Base-by-base conservation (phyloP, 768 basidiomycete genomes). In the Boletales sp. region DNA sequence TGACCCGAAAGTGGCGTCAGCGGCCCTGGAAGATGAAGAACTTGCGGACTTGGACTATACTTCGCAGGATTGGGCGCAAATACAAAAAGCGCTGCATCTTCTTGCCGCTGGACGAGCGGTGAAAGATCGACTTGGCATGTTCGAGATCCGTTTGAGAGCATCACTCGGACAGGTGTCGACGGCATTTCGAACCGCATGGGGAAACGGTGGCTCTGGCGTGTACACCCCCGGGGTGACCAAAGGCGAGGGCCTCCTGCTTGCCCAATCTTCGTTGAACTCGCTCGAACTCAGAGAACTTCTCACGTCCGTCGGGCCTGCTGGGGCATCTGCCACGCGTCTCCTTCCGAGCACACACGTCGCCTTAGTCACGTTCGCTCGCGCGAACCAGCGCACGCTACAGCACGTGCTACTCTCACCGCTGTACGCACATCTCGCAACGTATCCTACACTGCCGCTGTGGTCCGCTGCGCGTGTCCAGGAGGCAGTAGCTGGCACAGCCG, bases 41-140 rank as follows among this genome's bases (percentile, higher is more conserved):
- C 73, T 94, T 32, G 81, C 82, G 0, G 87, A 87, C 61, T 69
- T 90, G 52, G 90, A 98, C 69, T 97, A 97, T 61, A 85, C 88
- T 2, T 72, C 84, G 4, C 83, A 91, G 49, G 94, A 98, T 67
- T 97, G 93, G 91, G 78, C 82, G 2, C 76, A 82, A 27, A 92
- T 97, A 50, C 94, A 97, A 66, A 69, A 82, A 11, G 83, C 83
- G 2, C 69, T 97, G 13, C 90, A 92, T 62, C 76, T 94, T 35
- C 79, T 97, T 36, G 83, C 88, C n/a, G 82, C 89, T 31, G 87
- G 86, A 24, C 81, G 86, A 5, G 77, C 80, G 1, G 77, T 94
- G 15, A 78, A 76, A 34, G 88, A 90, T 36, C 83, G 86, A 19
- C 69, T 94, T 24, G 57, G 63, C 4, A 61, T 66, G 31, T 92